Evolutionary conservation across 2,329 filamentous ascomycete genomes (phyloP).

Genomic region (Purpureocillium lavendulum): DNA sequence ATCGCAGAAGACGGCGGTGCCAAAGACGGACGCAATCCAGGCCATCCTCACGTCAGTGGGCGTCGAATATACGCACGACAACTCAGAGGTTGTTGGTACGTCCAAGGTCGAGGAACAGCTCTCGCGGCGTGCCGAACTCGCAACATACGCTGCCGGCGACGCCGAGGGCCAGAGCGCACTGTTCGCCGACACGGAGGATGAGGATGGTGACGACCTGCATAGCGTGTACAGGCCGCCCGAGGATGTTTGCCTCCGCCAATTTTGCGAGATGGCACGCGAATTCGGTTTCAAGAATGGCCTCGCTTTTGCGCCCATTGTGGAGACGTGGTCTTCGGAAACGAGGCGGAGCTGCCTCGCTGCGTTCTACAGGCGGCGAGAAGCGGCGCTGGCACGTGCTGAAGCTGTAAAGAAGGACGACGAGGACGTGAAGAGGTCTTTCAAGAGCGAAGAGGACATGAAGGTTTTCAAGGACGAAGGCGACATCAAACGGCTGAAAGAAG

Average conservation of each 20-base stretch:
- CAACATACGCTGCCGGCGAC: constrained; percentile 34
- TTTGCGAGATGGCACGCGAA: constrained; percentile 79
- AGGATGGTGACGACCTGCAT: constrained; percentile 19
- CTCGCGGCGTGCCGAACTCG: constrained; percentile 64
- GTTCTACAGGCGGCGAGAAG: constrained; percentile 67
- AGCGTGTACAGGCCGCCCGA: constrained; percentile 61
- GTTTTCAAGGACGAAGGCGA: neutral
- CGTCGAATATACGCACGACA: constrained; percentile 93
- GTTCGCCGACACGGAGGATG: constrained; percentile 44
- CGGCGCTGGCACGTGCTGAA: constrained; percentile 25
- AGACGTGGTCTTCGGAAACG: constrained; percentile 81
- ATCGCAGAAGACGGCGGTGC: constrained; percentile 25
- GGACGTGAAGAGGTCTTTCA: constrained; percentile 3
- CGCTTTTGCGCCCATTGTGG: constrained; percentile 84
- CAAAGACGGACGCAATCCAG: constrained; percentile 66
- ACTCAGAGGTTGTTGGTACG: constrained; percentile 87
- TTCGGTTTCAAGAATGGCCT: constrained; percentile 70
- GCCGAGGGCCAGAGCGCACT: constrained; percentile 44
- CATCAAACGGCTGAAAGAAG: constrained; percentile 1
- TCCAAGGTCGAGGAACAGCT: constrained; percentile 86
- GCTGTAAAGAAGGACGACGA: constrained; percentile 14
- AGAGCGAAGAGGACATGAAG: constrained; percentile 2
- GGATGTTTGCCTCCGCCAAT: constrained; percentile 70
- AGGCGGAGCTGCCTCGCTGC: constrained; percentile 67
- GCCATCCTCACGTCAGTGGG: constrained; percentile 83